Conservation (phyloP, 805 yeast species). For the Candida parachauliodes region DNA sequence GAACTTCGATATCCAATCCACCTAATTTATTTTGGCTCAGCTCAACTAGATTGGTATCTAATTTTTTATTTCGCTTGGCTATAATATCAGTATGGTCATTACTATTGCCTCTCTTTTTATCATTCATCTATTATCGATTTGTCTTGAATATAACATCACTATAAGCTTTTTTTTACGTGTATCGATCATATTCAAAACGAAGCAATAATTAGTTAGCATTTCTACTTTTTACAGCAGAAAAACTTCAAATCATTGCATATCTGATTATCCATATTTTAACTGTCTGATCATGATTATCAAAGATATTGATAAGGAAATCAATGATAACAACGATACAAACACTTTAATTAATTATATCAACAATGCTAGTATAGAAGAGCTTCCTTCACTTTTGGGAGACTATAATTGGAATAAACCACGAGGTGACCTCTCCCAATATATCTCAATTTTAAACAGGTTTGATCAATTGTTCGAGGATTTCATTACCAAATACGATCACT, state of each 20-base stretch:
- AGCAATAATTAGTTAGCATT: background rate
- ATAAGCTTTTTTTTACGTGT: slow-evolving; percentile 2
- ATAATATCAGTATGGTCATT: no score
- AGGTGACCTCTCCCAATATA: slow-evolving; percentile 74
- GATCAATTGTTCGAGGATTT: slow-evolving; percentile 60
- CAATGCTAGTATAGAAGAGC: slow-evolving; percentile 32
- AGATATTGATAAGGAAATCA: background rate
- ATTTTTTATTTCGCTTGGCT: no score
- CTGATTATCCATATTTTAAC: background rate
- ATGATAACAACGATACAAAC: slow-evolving; percentile 4
- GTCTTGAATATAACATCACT: background rate
- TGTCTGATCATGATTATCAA: background rate
- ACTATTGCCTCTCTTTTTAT: no score
- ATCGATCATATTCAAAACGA: background rate
- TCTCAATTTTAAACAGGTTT: slow-evolving; percentile 68
- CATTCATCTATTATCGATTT: background rate
- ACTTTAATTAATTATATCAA: slow-evolving; percentile 35
- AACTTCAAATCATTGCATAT: background rate
- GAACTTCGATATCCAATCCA: slow-evolving; percentile 33
- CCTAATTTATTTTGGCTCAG: no score
- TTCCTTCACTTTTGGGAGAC: slow-evolving; percentile 40
- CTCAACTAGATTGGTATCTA: no score
- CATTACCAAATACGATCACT: slow-evolving; percentile 51
- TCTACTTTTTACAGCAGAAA: background rate
- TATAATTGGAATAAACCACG: slow-evolving; percentile 58